Conservation (phyloP, 2,329 filamentous ascomycete species). For the Seiridium cupressi region DNA sequence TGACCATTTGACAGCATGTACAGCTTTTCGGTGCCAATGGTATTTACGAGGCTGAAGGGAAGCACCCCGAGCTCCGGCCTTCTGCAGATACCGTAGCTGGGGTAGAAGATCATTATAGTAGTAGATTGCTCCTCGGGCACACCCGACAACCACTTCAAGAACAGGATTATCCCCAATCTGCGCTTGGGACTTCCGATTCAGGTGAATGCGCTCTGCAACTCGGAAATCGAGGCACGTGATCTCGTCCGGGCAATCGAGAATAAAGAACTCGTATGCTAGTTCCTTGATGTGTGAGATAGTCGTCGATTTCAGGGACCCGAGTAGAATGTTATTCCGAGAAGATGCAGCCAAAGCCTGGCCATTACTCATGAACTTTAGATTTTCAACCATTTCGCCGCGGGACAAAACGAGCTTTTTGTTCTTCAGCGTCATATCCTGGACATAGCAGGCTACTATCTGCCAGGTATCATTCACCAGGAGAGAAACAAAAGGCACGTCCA, state of each 20-base stretch:
- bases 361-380: conserved; percentile 48
- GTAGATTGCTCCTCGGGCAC: conserved; percentile 72
- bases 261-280: conserved; percentile 54
- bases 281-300: conserved; percentile 34
- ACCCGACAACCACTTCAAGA: conserved; percentile 77
- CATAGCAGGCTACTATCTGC: conserved; percentile 47
- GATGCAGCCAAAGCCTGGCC: conserved; percentile 59
- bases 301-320: conserved; percentile 50
- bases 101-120: conserved; percentile 75
- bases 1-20: conserved; percentile 88
- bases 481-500: conserved; percentile 47
- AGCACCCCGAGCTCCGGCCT: conserved; percentile 38
- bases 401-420: conserved; percentile 34
- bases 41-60: conserved; percentile 62
- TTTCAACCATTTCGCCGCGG: conserved; percentile 38
- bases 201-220: conserved; percentile 28
- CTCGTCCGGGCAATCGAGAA: conserved; percentile 59
- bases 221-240: conserved; percentile 68
- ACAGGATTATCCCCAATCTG: conserved; percentile 30
- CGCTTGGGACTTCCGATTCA: conserved; percentile 28
- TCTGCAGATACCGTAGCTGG: conserved; percentile 48
- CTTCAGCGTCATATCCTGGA: conserved; percentile 24
- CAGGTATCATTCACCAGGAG: conserved; percentile 38
- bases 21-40: conserved; percentile 88
- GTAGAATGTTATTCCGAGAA: conserved; percentile 51